A percentile compares a stretch with the other conserved stretches of the same genome.
Conservation (phyloP, 352 stramenopile genomes). For the Phytophthora pistaciae region DNA sequence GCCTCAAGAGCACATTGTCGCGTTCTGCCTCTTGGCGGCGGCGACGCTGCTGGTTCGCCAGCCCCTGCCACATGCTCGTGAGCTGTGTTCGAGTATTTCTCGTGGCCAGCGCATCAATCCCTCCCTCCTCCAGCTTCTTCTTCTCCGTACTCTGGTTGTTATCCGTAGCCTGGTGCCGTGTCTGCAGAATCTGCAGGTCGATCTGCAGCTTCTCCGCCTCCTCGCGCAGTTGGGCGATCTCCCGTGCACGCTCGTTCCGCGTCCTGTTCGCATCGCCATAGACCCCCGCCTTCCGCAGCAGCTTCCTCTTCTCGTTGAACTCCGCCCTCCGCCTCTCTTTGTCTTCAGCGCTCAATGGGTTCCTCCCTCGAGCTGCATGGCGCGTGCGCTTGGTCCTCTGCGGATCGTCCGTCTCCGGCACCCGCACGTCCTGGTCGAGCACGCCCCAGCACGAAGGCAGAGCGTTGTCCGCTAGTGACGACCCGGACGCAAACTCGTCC, state of each 20-base stretch:
- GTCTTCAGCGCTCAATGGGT: conserved; percentile 7
- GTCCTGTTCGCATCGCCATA: conserved; percentile 42
- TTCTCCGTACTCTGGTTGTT: neutral
- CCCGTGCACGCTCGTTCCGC: conserved; percentile 39
- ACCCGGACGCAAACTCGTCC: conserved; percentile 9
- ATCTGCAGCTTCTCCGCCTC: conserved; percentile 44
- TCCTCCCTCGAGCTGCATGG: neutral
- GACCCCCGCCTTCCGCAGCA: conserved; percentile 17
- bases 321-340: conserved; percentile 11
- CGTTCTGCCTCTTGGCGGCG: conserved; percentile 27
- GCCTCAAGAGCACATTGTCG: conserved; percentile 42
- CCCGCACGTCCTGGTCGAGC: neutral
- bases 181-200: conserved; percentile 36
- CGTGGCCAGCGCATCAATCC: neutral
- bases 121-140: neutral
- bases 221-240: conserved; percentile 43
- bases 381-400: neutral
- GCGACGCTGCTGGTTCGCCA: conserved; percentile 29
- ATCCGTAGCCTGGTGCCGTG: neutral
- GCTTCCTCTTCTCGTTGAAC: conserved; percentile 28
- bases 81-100: conserved; percentile 6
- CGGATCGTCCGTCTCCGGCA: neutral
- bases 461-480: neutral
- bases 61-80: conserved; percentile 31
- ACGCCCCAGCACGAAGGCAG: neutral